Base-by-base conservation (phyloP, 331 rosid species). In the Rhamnella rubrinervis region DNA sequence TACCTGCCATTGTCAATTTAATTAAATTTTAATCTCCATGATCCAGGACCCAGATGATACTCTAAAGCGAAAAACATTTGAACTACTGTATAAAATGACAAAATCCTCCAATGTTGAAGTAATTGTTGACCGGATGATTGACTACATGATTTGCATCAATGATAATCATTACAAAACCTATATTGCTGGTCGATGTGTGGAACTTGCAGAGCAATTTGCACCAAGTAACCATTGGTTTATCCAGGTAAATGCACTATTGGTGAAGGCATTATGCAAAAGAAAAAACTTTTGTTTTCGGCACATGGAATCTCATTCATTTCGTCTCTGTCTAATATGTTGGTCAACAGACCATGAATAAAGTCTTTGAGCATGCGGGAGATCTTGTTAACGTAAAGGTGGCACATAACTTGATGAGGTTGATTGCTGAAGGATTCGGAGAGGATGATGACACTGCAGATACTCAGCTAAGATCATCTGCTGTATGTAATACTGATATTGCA, bases 291-390 rank as follows among this genome's bases (percentile, higher is more conserved):
- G 23, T 51, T 38, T 7, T 20, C 19, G 57, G 40, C 13, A 12
- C 26, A 21, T 10, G 40, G 47, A 44, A 68, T 17, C 37, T 55
- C 23, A 53, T 61, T 38, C 38, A 2, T 74, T 31, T 19, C 16
- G 1, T 75, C 44, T 50, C 25, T 78, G 41, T 20, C 28, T 76
- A 75, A 15, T 71, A 47, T 50, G 25, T 37, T 78, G 56, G 79
- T 71, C 49, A 26, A 52, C 87, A 92, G 97, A 89, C 96, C 72
- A 92, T 92, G 85, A 92, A 92, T 82, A 89, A 89, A 89, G 97
- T 92, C 71, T 92, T 92, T 67, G 96, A 92, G 88, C 97, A 92
- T 67, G 96, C 96, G 25, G 97, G 96, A 73, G 97, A 92, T 82
- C 86, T 89, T 59, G 96, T 92, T 74, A 87, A 89, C 74, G 68